phyloP scores from a whole-genome alignment of 495 filamentous ascomycete species.

The Xylaria scruposa region DNA sequence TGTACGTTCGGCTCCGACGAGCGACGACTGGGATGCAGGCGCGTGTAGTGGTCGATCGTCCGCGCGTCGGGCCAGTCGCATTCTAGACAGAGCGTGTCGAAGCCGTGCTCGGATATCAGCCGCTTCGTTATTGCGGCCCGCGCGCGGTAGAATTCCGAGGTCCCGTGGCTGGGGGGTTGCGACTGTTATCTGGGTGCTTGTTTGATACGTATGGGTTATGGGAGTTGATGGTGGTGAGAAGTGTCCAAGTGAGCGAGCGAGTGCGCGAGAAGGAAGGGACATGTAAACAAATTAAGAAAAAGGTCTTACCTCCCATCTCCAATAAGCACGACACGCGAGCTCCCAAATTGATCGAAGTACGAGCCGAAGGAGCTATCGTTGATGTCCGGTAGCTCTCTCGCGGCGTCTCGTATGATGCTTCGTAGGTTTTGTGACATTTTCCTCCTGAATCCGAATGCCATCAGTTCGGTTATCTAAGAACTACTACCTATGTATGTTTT shows the following conservation, averaged over 20 bases:
- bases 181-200: not conserved
- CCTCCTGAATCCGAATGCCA: not conserved
- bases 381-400: not conserved
- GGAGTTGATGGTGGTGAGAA: not conserved
- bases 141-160: not conserved
- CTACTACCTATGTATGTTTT: not conserved
- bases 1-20: not conserved
- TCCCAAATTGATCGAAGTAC: slow-evolving; percentile 4
- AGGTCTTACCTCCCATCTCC: not conserved
- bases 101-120: slow-evolving; percentile 55
- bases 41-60: slow-evolving; percentile 55
- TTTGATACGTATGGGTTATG: not conserved
- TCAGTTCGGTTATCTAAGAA: not conserved
- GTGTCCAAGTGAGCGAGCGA: not conserved
- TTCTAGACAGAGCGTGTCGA: slow-evolving; percentile 58
- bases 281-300: not conserved
- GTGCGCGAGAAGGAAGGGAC: no score
- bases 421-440: not conserved
- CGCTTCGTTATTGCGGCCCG: slow-evolving; percentile 27
- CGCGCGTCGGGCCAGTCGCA: slow-evolving; percentile 63
- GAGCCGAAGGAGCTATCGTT: not conserved
- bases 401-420: not conserved
- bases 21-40: not conserved
- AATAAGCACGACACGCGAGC: not conserved
- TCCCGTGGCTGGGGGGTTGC: not conserved